Percentiles rank a stretch among this genome's conserved stretches.
phyloP scores from a whole-genome alignment of 805 yeast species.

The Nakazawaea ishiwadae region DNA sequence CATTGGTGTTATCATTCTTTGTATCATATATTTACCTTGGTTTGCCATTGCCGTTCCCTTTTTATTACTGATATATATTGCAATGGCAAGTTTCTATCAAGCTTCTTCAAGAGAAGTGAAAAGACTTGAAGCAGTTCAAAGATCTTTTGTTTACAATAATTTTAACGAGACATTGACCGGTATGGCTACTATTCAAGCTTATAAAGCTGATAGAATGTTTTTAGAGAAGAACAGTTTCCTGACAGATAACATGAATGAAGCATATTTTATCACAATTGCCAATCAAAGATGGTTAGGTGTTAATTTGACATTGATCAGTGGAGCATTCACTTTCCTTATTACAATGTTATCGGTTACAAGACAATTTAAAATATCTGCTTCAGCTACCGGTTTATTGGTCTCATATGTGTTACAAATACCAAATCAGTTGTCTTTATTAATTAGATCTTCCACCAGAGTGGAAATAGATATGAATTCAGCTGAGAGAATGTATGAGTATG shows the following conservation, averaged over 20 bases:
- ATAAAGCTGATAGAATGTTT: constrained; percentile 32
- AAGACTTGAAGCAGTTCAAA: constrained; percentile 45
- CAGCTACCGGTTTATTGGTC: constrained; percentile 50
- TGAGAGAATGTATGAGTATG: constrained; percentile 42
- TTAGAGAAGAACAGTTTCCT: constrained; percentile 36
- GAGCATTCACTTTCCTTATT: constrained; percentile 43
- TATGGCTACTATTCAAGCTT: constrained; percentile 42
- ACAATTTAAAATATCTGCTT: constrained; percentile 44
- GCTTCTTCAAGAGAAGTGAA: constrained; percentile 47
- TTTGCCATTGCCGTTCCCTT: constrained; percentile 42
- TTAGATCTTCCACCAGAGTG: constrained; percentile 49
- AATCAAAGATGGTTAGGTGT: constrained; percentile 56
- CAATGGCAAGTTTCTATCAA: constrained; percentile 38
- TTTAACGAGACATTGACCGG: constrained; percentile 47
- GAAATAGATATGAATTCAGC: constrained; percentile 59
- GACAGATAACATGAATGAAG: constrained; percentile 42
- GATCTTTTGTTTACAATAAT: constrained; percentile 48
- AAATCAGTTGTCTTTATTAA: constrained; percentile 43
- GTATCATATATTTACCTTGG: constrained; percentile 40
- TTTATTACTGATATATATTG: constrained; percentile 27
- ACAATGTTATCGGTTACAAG: constrained; percentile 48
- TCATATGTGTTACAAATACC: constrained; percentile 51
- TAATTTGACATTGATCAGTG: constrained; percentile 44
- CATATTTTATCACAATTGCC: constrained; percentile 44
- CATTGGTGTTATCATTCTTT: constrained; percentile 18